Evolutionary conservation across 2,329 filamentous ascomycete species (phyloP), one percentile per base, ranked within the genome.

Genomic region (Alternaria incomplexa): DNA sequence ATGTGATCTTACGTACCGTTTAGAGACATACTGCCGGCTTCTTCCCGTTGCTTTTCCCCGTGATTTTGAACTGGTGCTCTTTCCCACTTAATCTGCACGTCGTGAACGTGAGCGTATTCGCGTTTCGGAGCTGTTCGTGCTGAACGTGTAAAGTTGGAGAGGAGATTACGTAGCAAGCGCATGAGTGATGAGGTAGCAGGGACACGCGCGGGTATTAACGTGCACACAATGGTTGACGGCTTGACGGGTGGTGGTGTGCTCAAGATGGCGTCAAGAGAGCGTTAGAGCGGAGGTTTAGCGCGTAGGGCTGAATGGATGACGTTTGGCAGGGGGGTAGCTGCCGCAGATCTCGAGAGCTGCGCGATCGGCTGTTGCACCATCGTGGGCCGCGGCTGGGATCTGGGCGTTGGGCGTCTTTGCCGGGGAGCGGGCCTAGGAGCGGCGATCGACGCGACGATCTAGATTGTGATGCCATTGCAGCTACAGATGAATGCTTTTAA

Each of bases 31-130:
- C n/a, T 59, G 28, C 62, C 63, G 15, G 11, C 51, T 13, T 40
- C 55, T 62, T 43, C 51, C 17, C 43, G 47, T 36, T 56, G 32
- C 13, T 46, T 60, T 59, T 36, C 52, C 25, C 48, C 56, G 20
- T 52, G 23, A 5, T 43, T 46, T 4, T 43, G 40, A 4, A 17
- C 26, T 11, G 50, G 7, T 5, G 17, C 20, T 17, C 55, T 56
- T 28, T 55, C 51, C 56, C 60, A 66, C 57, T 63, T 58, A 40
- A 64, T 64, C 44, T 57, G 46, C 8, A 70, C 66, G 67, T 77
- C 74, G 73, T 76, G 75, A 4, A 77, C 75, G 52, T 74, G 71
- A 15, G 75, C 75, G 65, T 66, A 76, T 6, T 65, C 57, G 43
- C 73, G 68, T 52, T 56, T 69, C 2, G 47, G 30, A 12, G 59